These are phyloP conservation scores for Cercospora sojina DNA, from an alignment of 2,329 filamentous ascomycete genomes.

Conservation along the genomic window DNA sequence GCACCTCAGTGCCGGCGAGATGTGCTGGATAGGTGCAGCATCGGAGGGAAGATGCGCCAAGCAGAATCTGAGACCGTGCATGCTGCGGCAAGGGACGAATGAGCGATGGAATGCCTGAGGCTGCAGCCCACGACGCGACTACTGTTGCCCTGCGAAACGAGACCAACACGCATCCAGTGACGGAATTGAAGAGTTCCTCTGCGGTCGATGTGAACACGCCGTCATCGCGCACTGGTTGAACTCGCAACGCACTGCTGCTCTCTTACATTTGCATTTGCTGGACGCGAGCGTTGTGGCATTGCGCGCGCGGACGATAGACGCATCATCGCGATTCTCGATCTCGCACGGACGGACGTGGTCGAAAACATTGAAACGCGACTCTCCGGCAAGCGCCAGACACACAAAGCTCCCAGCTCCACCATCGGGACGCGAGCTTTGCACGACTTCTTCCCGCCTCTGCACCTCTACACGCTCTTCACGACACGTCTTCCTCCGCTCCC, in stretches of 20 bases:
- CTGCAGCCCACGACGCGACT: neutral
- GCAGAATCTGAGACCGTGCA: neutral
- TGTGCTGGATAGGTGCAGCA: neutral
- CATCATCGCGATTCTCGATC: conserved; percentile 1
- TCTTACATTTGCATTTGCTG: neutral
- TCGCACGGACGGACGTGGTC: neutral
- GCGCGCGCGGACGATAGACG: conserved; percentile 7
- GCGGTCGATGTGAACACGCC: neutral
- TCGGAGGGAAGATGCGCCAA: neutral
- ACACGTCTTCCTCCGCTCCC: conserved; percentile 2
- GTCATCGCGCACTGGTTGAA: neutral
- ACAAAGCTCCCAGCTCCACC: conserved; percentile 13
- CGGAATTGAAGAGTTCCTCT: neutral
- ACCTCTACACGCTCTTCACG: neutral
- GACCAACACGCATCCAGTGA: neutral
- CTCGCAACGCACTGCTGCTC: neutral
- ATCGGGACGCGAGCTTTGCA: conserved; percentile 13
- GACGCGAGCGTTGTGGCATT: neutral
- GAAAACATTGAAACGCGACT: conserved; percentile 12
- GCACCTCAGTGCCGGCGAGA: neutral
- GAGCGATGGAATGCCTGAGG: neutral
- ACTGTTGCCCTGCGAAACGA: neutral
- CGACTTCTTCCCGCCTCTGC: conserved; percentile 12
- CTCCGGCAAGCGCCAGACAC: conserved; percentile 10
- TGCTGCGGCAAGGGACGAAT: neutral